Evolutionary conservation across 257 asterid genomes (phyloP), one percentile per base, ranked within the genome.

Genomic region (Knoxia roxburghii): DNA sequence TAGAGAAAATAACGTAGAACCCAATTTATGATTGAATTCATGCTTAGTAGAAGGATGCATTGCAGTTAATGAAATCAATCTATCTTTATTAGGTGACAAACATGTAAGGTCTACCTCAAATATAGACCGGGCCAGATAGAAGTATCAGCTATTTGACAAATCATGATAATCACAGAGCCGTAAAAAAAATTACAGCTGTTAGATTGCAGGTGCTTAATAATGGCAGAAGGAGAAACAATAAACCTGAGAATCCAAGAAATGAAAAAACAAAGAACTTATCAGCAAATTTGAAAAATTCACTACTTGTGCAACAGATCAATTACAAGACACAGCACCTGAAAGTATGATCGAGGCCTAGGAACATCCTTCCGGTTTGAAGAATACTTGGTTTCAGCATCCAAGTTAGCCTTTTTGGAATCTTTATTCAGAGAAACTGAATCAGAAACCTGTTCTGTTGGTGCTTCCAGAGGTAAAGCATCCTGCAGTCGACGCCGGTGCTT

Each of bases 401-500:
- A 77, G 14, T 75, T 68, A 68, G 60, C 51, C 72, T 51, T 76
- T 43, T 78, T 83, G 29, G 82, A 67, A 61, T 79, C 91, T 57
- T 79, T 88, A 70, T 49, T 68, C 60, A 45, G 39, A 51, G 64
- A 64, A 69, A 70, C 72, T 64, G 79, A 89, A 70, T 83, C 79
- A n/a, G 81, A 61, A 61, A 75, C 87, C 30, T 43, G 80, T 27
- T 15, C 71, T n/a, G 74, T 23, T 9, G 82, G 80, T 4, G 80
- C 81, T 75, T 84, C 89, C 49, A 75, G 90, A 72, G 88, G 87
- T 64, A 72, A 68, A 33, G 82, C 83, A 67, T 85, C 89, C 68
- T 78, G 85, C 65, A 79, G 77, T 17, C 81, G 81, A 37, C 80
- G 90, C 21, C 30, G 82, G 64, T 70, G 84, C 73, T 71, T 85